These are phyloP conservation scores for Ammopiptanthus mongolicus DNA, from an alignment of 306 rosid species.

Conservation along the genomic window DNA sequence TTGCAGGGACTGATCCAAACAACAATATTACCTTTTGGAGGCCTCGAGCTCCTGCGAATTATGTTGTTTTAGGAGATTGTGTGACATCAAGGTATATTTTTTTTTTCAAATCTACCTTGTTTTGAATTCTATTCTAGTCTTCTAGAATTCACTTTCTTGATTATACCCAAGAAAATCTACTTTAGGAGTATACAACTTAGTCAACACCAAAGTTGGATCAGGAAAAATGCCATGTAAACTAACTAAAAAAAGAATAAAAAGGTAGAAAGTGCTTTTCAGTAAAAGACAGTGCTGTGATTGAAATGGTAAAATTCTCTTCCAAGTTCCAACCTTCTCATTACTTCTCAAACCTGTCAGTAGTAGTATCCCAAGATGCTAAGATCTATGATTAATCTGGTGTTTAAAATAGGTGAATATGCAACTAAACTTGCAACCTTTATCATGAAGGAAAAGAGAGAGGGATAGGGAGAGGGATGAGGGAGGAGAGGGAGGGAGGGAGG, in stretches of 20 bases:
- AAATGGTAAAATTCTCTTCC: not conserved
- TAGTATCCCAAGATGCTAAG: not conserved
- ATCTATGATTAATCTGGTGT: not conserved
- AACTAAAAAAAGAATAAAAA: not conserved
- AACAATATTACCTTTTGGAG: conserved; percentile 88
- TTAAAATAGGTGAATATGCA: not conserved
- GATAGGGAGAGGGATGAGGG: too few species aligned
- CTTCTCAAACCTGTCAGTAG: not conserved
- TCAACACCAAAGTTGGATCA: not conserved
- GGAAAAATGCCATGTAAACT: not conserved
- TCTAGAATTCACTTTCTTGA: not conserved
- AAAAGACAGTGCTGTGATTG: not conserved
- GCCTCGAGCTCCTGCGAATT: conserved; percentile 88
- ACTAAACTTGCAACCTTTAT: not conserved
- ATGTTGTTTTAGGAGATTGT: conserved; percentile 88
- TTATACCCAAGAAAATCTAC: not conserved
- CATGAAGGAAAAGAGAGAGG: not conserved
- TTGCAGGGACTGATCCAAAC: conserved; percentile 57
- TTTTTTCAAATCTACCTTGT: not conserved
- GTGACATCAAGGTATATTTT: conserved; percentile 81
- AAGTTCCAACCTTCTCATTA: not conserved
- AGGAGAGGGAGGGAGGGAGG: not conserved
- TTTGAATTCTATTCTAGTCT: not conserved
- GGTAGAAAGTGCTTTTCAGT: not conserved
- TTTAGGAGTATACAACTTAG: not conserved